Percentiles rank a stretch among this genome's conserved stretches.
Evolutionary conservation across 495 filamentous ascomycete species (phyloP).

Genomic region (Elaphomyces granulatus): DNA sequence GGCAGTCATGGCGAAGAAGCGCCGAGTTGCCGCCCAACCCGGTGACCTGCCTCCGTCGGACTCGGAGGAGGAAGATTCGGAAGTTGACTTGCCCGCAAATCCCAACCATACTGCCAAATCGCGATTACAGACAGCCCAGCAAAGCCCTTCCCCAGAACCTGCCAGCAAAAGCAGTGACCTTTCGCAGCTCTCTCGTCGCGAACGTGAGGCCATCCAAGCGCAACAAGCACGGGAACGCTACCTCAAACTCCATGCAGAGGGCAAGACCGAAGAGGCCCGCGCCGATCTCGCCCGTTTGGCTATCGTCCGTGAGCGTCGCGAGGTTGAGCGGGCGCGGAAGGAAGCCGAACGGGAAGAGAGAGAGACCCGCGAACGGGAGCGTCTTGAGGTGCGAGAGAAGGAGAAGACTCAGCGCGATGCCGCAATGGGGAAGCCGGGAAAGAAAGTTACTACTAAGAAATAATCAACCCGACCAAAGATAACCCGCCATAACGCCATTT

Average conservation of each 20-base stretch:
- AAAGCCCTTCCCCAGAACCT: conserved; percentile 28
- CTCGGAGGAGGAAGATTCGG: conserved; percentile 45
- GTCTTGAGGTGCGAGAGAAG: conserved; percentile 18
- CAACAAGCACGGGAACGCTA: conserved; percentile 81
- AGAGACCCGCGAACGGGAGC: conserved; percentile 42
- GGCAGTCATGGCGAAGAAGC: conserved; percentile 63
- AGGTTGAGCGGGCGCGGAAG: conserved; percentile 68
- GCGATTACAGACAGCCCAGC: conserved; percentile 36
- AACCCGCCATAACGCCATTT: too few relatives aligned
- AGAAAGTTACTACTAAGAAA: conserved; percentile 25
- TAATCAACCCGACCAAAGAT: too few relatives aligned
- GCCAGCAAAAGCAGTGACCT: conserved; percentile 16
- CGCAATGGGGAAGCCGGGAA: conserved; percentile 21
- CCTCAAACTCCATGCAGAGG: conserved; percentile 84
- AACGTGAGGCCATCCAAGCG: conserved; percentile 81
- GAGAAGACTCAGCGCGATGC: conserved; percentile 23
- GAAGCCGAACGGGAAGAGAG: conserved; percentile 67
- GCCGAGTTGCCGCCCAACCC: conserved; percentile 47
- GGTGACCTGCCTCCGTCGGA: conserved; percentile 71
- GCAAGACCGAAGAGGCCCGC: conserved; percentile 92
- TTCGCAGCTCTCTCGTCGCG: conserved; percentile 56
- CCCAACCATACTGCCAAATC: conserved; percentile 75
- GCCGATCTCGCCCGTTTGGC: conserved; percentile 77
- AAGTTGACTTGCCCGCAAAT: conserved; percentile 63
- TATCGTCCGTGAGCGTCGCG: conserved; percentile 70